phyloP scores from a whole-genome alignment of 371 early-diverging fungal genomes.

The Mortierella sp. region DNA sequence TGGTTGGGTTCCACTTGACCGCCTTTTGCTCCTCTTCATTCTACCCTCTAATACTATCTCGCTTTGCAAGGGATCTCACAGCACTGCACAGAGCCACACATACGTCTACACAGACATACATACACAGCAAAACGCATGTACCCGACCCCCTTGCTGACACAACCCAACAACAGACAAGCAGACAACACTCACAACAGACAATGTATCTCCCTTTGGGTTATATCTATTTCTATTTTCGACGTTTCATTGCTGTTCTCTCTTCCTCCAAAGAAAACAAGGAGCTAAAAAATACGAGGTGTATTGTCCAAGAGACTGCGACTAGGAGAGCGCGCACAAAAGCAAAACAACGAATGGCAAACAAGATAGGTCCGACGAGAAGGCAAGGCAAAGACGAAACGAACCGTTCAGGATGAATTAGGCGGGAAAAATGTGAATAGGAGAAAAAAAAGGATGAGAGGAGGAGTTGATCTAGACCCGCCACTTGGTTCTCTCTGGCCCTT shows the following conservation, averaged over 20 bases:
- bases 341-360: background rate
- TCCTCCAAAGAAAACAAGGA: background rate
- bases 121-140: background rate
- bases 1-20: background rate
- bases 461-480: background rate
- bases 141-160: slow-evolving; percentile 4
- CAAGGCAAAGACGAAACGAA: no score
- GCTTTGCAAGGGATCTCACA: background rate
- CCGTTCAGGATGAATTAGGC: background rate
- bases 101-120: background rate
- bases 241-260: background rate
- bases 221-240: slow-evolving; percentile 7
- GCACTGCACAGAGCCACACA: background rate
- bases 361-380: background rate
- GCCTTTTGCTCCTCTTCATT: background rate
- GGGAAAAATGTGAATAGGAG: background rate
- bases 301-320: no score
- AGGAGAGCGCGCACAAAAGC: background rate
- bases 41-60: background rate
- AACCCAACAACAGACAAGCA: background rate
- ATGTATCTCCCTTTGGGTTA: background rate
- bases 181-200: background rate
- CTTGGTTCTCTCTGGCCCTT: background rate
- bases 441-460: background rate
- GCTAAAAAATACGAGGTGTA: background rate